Percentiles rank a stretch among this genome's conserved stretches.
These are phyloP conservation scores for Fusarium kyushuense DNA, from an alignment of 2,329 filamentous ascomycete genomes.

Conservation along the genomic window DNA sequence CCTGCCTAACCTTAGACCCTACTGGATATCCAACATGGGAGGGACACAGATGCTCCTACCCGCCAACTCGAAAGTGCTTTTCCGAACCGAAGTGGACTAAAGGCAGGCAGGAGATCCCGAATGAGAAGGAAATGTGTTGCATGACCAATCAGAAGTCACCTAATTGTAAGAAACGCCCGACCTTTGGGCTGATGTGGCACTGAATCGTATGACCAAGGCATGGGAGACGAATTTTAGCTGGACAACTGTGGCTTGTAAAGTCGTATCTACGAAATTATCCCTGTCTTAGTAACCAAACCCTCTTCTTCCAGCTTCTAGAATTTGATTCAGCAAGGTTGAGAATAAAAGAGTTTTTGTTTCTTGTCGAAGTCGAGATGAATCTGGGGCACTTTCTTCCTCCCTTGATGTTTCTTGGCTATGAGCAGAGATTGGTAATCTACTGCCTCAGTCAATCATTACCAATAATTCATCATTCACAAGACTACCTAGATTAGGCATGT, in stretches of 20 bases:
- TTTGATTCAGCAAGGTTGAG: conserved; percentile 14
- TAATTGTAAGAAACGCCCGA: conserved; percentile 46
- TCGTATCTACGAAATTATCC: neutral
- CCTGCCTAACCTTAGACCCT: neutral
- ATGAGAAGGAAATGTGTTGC: conserved; percentile 5
- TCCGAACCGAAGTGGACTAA: conserved; percentile 26
- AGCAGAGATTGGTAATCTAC: neutral
- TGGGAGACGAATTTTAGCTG: conserved; percentile 1
- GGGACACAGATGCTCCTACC: conserved; percentile 3
- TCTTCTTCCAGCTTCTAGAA: conserved; percentile 14
- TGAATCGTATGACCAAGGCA: conserved; percentile 47
- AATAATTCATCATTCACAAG: neutral
- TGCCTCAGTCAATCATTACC: conserved; percentile 1
- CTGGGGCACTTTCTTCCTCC: neutral
- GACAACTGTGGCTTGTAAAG: conserved; percentile 25
- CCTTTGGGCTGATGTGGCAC: conserved; percentile 48
- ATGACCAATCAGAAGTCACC: conserved; percentile 31
- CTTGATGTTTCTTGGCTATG: neutral
- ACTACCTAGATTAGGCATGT: neutral
- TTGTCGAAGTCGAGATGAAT: neutral
- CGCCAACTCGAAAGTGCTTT: conserved; percentile 5
- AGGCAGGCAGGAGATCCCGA: conserved; percentile 40
- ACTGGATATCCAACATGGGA: neutral
- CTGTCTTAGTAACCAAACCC: neutral
- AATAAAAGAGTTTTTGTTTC: conserved; percentile 1